Percentiles rank a stretch among this genome's conserved stretches.
These are phyloP conservation scores for Darksidea phi DNA, from an alignment of 495 filamentous ascomycete genomes.

Conservation along the genomic window DNA sequence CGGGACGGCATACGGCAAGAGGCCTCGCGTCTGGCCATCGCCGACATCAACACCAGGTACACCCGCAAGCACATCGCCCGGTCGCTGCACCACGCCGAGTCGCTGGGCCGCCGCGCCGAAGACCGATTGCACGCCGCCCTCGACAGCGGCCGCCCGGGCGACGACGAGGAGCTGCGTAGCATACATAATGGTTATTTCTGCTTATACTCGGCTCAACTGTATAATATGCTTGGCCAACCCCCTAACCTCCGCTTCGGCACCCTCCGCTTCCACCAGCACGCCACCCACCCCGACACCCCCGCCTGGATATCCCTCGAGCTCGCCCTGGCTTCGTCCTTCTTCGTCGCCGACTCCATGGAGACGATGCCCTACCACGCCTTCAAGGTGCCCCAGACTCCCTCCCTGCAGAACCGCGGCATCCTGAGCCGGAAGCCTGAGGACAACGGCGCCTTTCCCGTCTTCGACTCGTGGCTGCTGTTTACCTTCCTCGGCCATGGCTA, in stretches of 20 bases:
- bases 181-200: conserved; percentile 23
- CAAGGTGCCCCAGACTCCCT: conserved; percentile 13
- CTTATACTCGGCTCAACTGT: conserved; percentile 28
- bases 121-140: conserved; percentile 8
- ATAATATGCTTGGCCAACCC: conserved; percentile 22
- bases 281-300: neutral
- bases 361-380: conserved; percentile 22
- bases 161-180: neutral
- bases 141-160: neutral
- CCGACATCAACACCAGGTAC: conserved; percentile 19
- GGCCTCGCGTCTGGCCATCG: conserved; percentile 24
- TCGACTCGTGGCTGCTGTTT: conserved; percentile 31
- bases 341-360: conserved; percentile 24
- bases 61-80: conserved; percentile 21
- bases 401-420: conserved; percentile 26
- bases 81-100: conserved; percentile 12
- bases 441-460: conserved; percentile 21
- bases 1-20: conserved; percentile 12
- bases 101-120: conserved; percentile 12
- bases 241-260: conserved; percentile 28
- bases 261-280: conserved; percentile 16
- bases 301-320: conserved; percentile 13
- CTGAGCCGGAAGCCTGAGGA: conserved; percentile 18
- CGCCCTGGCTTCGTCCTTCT: conserved; percentile 24
- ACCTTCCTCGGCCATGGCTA: conserved; percentile 25